Conservation (phyloP, 1,284 basidiomycete species). For the Austroboletus niveus region DNA sequence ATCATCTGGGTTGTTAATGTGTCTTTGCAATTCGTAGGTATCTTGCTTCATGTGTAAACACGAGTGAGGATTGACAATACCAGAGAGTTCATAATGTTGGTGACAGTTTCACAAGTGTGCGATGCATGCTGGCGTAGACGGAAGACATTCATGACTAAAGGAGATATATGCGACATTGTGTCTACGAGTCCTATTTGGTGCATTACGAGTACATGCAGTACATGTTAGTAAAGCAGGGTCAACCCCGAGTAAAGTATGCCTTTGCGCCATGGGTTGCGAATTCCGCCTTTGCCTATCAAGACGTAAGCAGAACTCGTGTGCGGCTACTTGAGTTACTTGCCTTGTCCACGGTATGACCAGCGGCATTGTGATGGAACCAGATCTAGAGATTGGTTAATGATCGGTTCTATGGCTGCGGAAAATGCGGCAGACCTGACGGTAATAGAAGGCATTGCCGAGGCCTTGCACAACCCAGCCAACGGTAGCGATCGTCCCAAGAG, state of each 20-base stretch:
- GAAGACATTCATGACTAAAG: background rate
- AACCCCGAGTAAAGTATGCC: conserved; percentile 82
- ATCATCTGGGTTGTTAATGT: conserved; percentile 17
- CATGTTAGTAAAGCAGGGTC: conserved; percentile 22
- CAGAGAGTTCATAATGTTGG: conserved; percentile 4
- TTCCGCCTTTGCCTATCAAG: conserved; percentile 75
- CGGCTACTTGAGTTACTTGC: conserved; percentile 36
- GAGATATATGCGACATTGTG: background rate
- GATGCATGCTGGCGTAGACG: background rate
- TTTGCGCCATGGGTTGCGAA: conserved; percentile 84
- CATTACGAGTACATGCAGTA: conserved; percentile 20
- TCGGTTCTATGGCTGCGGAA: conserved; percentile 4
- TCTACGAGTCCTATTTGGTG: conserved; percentile 9
- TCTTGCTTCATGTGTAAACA: conserved; percentile 1
- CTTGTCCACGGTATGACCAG: conserved; percentile 83
- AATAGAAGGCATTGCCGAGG: conserved; percentile 80
- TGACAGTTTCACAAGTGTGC: background rate
- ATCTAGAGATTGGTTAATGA: conserved; percentile 50
- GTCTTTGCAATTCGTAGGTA: conserved; percentile 11
- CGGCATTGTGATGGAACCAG: conserved; percentile 80
- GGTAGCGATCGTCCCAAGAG: conserved; percentile 79
- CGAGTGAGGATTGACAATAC: background rate
- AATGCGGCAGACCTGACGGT: conserved; percentile 57
- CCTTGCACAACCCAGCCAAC: conserved; percentile 89
- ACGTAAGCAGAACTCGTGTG: conserved; percentile 6